These are phyloP conservation scores for Trifolium pratense DNA, from an alignment of 306 rosid genomes.

Conservation along the genomic window DNA sequence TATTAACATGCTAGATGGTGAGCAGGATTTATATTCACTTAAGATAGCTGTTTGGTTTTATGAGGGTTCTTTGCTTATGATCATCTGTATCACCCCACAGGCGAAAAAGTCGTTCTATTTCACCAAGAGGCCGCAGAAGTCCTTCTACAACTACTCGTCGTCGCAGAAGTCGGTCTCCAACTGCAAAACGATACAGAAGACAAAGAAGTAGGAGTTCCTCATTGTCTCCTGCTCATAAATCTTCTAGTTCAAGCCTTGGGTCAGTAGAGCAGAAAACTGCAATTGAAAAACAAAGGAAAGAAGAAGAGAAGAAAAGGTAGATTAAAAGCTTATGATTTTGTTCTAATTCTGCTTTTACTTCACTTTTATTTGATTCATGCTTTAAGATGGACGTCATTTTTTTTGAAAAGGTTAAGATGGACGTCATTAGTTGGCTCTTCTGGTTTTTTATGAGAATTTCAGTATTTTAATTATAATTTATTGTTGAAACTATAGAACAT, in stretches of 20 bases:
- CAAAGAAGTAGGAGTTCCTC: conserved; percentile 86
- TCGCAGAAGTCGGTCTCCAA: conserved; percentile 72
- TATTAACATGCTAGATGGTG: conserved; percentile 65
- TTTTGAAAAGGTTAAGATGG: no score
- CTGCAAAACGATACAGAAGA: conserved; percentile 61
- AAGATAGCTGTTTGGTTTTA: conserved; percentile 29
- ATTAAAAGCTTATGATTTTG: conserved; percentile 36
- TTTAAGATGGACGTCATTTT: conserved; percentile 31
- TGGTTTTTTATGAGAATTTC: conserved; percentile 23
- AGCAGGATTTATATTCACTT: conserved; percentile 55
- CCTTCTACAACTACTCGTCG: conserved; percentile 63
- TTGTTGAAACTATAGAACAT: conserved; percentile 33
- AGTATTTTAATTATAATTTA: conserved; percentile 22
- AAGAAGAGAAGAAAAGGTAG: conserved; percentile 97
- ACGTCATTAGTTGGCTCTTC: conserved; percentile 34
- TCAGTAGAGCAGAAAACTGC: conserved; percentile 75
- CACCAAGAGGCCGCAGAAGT: conserved; percentile 61
- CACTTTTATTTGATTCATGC: conserved; percentile 17
- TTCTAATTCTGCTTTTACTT: conserved; percentile 35
- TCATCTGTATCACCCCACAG: conserved; percentile 58
- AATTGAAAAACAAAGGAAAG: conserved; percentile 77
- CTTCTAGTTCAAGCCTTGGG: conserved; percentile 81
- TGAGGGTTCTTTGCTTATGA: conserved; percentile 51
- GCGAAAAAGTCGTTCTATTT: conserved; percentile 77
- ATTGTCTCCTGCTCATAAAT: conserved; percentile 69